A percentile compares a stretch with the other conserved stretches of the same genome.
Conservation (phyloP, 129 eudicot species). For the Oenanthe sinensis region DNA sequence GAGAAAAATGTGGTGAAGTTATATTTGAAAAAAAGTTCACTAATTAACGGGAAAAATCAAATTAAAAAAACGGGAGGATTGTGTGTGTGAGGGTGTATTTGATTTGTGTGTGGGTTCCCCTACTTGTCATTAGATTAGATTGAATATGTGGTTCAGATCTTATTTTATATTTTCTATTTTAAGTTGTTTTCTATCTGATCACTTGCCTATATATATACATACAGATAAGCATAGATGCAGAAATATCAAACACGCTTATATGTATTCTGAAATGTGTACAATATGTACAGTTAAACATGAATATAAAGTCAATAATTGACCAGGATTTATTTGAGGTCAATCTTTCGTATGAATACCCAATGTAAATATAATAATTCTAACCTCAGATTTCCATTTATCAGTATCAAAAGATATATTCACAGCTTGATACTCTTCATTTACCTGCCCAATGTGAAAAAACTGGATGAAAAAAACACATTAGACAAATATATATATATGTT, state of each 20-base stretch:
- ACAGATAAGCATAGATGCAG: neutral
- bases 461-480: neutral
- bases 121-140: no score
- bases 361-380: constrained; percentile 14
- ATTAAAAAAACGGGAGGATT: no score
- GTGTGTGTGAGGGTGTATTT: no score
- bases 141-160: no score
- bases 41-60: no score
- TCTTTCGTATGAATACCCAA: neutral
- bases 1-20: no score
- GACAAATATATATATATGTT: neutral
- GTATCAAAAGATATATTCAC: constrained; percentile 56
- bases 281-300: neutral
- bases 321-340: neutral
- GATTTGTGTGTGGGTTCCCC: no score
- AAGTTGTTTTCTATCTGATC: no score
- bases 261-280: neutral
- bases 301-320: neutral
- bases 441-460: constrained; percentile 35
- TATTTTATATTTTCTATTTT: no score
- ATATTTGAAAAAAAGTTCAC: no score
- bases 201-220: no score
- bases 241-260: neutral
- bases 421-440: constrained; percentile 70
- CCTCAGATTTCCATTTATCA: constrained; percentile 59